Base-by-base conservation (phyloP, 257 asterid species). In the Knoxia roxburghii region DNA sequence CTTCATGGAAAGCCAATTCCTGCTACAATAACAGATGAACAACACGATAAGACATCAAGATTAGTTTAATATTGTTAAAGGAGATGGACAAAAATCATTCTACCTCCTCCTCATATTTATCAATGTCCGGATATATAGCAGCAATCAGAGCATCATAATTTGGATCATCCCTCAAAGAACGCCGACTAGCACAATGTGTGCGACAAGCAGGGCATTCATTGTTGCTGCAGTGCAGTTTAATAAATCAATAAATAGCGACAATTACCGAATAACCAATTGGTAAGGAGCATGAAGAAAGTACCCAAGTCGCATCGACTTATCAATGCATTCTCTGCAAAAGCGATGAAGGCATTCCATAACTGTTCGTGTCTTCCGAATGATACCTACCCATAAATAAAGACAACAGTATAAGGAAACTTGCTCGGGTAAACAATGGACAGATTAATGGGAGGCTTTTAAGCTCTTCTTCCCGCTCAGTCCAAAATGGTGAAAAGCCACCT, bases 281-380 rank as follows among this genome's bases (percentile, higher is more conserved):
- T 17, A 65, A 37, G 79, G 74, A 61, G 67, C 60, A 73, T 21
- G 63, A 74, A 45, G n/a, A 54, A 46, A 70, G 66, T 84, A 90
- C 96, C 99, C 97, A 67, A 94, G 87, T 67, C 99, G 96, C 99
- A 94, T 94, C 69, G 99, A 91, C 81, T 94, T 94, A 87, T 90
- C 99, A 73, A 94, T 94, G 86, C 99, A 94, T 78, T 94, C 97
- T 83, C 99, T 80, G 84, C 97, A 94, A 83, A 94, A 94, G 73
- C 97, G 99, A 77, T 94, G 99, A 63, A 94, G 89, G 81, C 99
- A 94, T 77, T 90, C 99, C 99, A 94, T 94, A 80, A 94, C 99
- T 55, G 99, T 94, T 83, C 99, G 82, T 67, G 99, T 94, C 89
- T 94, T 94, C 84, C 97, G 87, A 65, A 94, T 94, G 64, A 94